phyloP scores from a whole-genome alignment of 345 rosid genomes.

The Pistacia vera region DNA sequence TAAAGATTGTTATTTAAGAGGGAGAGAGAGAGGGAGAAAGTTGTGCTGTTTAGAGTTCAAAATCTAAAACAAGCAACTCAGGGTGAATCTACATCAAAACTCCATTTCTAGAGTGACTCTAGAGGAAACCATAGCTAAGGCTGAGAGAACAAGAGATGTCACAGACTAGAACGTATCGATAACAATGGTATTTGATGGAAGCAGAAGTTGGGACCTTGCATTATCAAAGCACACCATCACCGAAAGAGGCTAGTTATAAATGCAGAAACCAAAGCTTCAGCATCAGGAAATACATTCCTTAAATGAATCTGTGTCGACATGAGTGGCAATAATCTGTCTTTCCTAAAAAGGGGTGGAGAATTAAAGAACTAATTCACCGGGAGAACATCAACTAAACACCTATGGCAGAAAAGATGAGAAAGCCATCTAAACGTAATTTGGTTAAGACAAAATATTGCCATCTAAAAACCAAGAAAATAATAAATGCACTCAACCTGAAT shows the following conservation, averaged over 20 bases:
- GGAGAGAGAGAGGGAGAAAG: too few relatives aligned
- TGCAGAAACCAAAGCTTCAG: background rate
- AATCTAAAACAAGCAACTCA: background rate
- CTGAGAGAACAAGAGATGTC: background rate
- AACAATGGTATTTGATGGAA: too few relatives aligned
- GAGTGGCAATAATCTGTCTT: background rate
- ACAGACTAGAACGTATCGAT: background rate
- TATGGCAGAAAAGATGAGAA: background rate
- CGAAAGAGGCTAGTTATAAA: background rate
- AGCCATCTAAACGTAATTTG: background rate
- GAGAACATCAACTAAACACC: background rate
- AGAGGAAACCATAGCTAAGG: background rate
- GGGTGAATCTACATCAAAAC: background rate
- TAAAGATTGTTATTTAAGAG: too few relatives aligned
- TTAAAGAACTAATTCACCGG: background rate
- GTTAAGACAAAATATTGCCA: background rate
- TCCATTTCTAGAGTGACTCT: background rate
- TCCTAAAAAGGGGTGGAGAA: background rate
- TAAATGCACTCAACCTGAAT: background rate
- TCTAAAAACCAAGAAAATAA: background rate
- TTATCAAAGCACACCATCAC: background rate
- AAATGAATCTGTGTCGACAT: background rate
- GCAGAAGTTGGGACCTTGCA: background rate
- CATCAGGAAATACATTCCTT: background rate
- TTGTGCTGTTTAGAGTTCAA: background rate